A percentile compares a stretch with the other conserved stretches of the same genome.
These are phyloP conservation scores for Penicillium sp. DNA, from an alignment of 2,329 filamentous ascomycete genomes.

Conservation along the genomic window DNA sequence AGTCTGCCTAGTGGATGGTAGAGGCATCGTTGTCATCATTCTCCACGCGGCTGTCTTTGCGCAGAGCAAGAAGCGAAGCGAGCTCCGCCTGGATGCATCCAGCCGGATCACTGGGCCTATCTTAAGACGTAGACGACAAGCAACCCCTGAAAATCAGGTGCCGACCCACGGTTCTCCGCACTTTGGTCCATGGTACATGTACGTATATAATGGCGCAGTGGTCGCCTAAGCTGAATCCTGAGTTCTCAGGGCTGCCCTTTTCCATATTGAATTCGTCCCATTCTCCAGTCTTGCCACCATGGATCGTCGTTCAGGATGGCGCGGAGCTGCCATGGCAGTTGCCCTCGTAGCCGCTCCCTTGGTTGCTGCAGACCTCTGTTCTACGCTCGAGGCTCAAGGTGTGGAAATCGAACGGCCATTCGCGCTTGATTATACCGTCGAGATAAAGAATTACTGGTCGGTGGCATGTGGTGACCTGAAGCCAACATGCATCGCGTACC, in stretches of 20 bases:
- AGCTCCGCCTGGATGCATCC: background rate
- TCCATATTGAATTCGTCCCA: background rate
- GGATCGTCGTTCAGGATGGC: constrained; percentile 25
- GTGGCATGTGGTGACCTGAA: constrained; percentile 47
- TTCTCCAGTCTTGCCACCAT: constrained; percentile 21
- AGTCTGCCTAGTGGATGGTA: background rate
- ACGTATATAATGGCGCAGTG: background rate
- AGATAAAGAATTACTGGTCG: constrained; percentile 55
- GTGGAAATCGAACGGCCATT: constrained; percentile 41
- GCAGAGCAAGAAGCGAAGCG: background rate
- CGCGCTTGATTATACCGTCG: constrained; percentile 41
- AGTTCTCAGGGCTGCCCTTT: background rate
- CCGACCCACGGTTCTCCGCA: background rate
- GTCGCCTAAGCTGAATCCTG: background rate
- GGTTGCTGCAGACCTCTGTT: constrained; percentile 44
- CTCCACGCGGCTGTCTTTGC: background rate
- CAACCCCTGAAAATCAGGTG: background rate
- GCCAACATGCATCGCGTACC: constrained; percentile 55
- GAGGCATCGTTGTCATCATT: background rate
- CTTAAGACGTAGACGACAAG: background rate
- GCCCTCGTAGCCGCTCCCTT: constrained; percentile 27
- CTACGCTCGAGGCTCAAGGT: constrained; percentile 38
- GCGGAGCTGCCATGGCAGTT: constrained; percentile 20
- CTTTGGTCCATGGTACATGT: background rate
- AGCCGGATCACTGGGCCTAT: background rate